These are phyloP conservation scores for Capniomyces stellatus DNA, from an alignment of 371 early-diverging fungal genomes.

Conservation along the genomic window DNA sequence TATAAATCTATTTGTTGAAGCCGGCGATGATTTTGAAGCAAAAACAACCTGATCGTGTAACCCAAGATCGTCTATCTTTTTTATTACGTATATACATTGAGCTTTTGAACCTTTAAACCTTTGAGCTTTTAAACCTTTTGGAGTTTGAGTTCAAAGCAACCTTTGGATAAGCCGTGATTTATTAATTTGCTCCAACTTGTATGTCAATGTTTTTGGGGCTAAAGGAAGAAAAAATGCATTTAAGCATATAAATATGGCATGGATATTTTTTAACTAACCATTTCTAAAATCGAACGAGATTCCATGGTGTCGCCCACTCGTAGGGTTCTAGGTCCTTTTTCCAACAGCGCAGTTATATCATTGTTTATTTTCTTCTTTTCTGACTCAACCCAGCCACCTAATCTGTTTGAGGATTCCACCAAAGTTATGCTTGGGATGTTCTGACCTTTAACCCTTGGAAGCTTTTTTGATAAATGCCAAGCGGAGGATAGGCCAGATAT, in stretches of 20 bases:
- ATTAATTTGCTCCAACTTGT: too few species aligned
- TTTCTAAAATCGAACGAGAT: slow-evolving; percentile 53
- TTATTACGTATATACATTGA: too few species aligned
- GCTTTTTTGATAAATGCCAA: slow-evolving; percentile 48
- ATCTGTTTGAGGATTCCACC: slow-evolving; percentile 47
- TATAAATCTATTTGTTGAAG: slow-evolving; percentile 66
- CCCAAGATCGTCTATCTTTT: slow-evolving; percentile 39
- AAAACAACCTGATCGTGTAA: slow-evolving; percentile 33
- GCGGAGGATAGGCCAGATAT: slow-evolving; percentile 79
- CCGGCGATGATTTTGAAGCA: slow-evolving; percentile 45
- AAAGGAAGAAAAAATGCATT: too few species aligned
- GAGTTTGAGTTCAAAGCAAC: too few species aligned
- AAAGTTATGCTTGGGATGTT: slow-evolving; percentile 30
- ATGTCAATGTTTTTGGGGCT: too few species aligned
- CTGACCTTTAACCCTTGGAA: slow-evolving; percentile 11
- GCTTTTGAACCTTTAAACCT: too few species aligned
- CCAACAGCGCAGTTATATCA: slow-evolving; percentile 39
- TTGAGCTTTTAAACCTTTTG: too few species aligned
- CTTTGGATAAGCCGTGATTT: too few species aligned
- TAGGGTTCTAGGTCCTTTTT: slow-evolving; percentile 75
- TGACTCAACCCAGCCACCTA: slow-evolving; percentile 79
- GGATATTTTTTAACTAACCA: slow-evolving; percentile 44
- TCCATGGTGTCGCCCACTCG: slow-evolving; percentile 48
- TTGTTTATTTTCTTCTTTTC: slow-evolving; percentile 21
- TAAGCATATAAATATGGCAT: too few species aligned